Evolutionary conservation across 2,329 filamentous ascomycete species (phyloP), one percentile per base, ranked within the genome.

Genomic region (Phoma herbarum): DNA sequence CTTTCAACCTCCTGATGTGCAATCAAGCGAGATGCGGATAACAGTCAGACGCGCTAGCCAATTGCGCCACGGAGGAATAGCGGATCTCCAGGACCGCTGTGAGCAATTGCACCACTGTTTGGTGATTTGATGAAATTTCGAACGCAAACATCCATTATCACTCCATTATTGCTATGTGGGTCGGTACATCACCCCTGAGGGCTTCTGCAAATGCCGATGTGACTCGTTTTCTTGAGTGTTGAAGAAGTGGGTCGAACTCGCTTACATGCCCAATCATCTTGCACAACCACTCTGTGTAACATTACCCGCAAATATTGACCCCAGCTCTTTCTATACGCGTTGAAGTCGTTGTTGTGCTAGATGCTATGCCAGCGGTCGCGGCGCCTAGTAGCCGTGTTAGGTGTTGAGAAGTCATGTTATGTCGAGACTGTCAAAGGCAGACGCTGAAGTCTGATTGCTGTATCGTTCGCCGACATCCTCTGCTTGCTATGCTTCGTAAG

Each of bases 31-130:
- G 39, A 48, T 57, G 52, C 52, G 52, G 59, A 57, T 85, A 85
- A 85, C 83, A 85, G 83, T 85, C 83, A 82, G 80, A 85, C 83
- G 83, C 83, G 83, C 83, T 85, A 85, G 82, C 83, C 83, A 84
- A 78, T 78, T 78, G 77, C 77, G 76, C 75, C 76, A 78, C 72
- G 74, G 75, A 76, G 75, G 75, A 77, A 7, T 35, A 35, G 31
- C 31, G 7, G 16, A 1, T n/a, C n/a, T n/a, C 1, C 8, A 18
- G 9, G 16, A 6, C 31, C 7, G 31, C 31, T 35, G 31, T 35
- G 31, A n/a, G 31, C 31, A 35, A 35, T 35, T 35, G 31, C 14
- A 16, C 16, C 31, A 18, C 22, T 46, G 39, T 51, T 60, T 58
- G 60, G 62, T 58, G 61, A 58, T 63, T 60, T 61, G 63, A 67